Evolutionary conservation across 805 yeast species (phyloP).

Genomic region (Starmerella sirachaensis): DNA sequence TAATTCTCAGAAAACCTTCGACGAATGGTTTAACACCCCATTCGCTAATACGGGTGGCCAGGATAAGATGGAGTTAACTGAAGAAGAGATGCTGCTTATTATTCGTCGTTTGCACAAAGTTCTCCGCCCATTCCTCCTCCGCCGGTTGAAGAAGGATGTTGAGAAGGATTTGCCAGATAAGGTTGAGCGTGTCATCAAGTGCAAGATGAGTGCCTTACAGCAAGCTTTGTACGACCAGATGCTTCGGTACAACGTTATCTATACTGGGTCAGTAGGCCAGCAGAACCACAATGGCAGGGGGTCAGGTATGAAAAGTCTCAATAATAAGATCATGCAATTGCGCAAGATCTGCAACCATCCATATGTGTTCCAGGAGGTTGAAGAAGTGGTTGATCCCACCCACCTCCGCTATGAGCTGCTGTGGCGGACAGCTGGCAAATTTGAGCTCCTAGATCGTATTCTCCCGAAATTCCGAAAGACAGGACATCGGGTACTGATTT

Average conservation of each 20-base stretch:
- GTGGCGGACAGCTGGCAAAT: constrained; percentile 93
- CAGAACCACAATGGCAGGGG: constrained; percentile 26
- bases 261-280: constrained; percentile 41
- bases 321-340: constrained; percentile 91
- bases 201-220: constrained; percentile 84
- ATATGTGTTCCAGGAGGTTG: constrained; percentile 89
- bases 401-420: constrained; percentile 57
- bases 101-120: constrained; percentile 95
- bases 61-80: constrained; percentile 84
- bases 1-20: constrained; percentile 92
- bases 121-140: constrained; percentile 78
- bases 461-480: constrained; percentile 75
- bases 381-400: constrained; percentile 64
- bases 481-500: constrained; percentile 83
- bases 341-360: constrained; percentile 97
- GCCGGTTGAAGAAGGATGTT: constrained; percentile 94
- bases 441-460: constrained; percentile 78
- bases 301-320: constrained; percentile 67
- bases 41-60: constrained; percentile 95
- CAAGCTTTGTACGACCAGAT: constrained; percentile 76
- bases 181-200: constrained; percentile 86
- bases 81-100: constrained; percentile 88
- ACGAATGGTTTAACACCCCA: constrained; percentile 98
- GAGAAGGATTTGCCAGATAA: constrained; percentile 93
- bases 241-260: constrained; percentile 73